Percentiles rank a stretch among this genome's conserved stretches.
These are phyloP conservation scores for Apiotrichum gamsii DNA, from an alignment of 1,284 basidiomycete genomes.

Conservation along the genomic window DNA sequence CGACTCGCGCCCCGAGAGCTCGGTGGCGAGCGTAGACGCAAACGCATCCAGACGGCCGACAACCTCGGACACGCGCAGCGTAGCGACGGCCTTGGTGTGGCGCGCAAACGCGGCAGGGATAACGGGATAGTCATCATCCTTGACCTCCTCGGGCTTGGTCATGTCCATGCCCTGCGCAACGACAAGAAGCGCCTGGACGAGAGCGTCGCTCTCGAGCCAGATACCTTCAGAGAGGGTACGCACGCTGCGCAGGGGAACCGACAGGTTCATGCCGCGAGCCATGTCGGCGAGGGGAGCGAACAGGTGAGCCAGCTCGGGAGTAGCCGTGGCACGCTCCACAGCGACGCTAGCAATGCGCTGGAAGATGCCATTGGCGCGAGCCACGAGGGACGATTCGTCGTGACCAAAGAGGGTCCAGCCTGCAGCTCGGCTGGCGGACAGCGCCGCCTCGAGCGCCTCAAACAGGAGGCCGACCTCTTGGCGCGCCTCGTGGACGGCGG, in stretches of 20 bases:
- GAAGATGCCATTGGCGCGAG: constrained; percentile 8
- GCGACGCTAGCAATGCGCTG: constrained; percentile 1
- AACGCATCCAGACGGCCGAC: constrained; percentile 32
- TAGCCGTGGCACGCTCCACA: constrained; percentile 5
- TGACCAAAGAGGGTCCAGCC: constrained; percentile 24
- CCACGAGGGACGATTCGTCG: constrained; percentile 20
- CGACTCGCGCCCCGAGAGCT: constrained; percentile 10
- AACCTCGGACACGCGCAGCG: constrained; percentile 39
- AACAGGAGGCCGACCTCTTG: constrained; percentile 22
- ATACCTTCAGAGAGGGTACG: constrained; percentile 11
- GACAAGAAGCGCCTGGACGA: constrained; percentile 62
- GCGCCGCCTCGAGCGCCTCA: constrained; percentile 18
- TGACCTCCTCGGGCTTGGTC: constrained; percentile 4
- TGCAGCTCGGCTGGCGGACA: constrained; percentile 16
- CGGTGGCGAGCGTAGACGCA: constrained; percentile 8
- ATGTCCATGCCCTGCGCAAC: constrained; percentile 57
- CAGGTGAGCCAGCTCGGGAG: constrained; percentile 52
- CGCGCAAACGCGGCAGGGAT: constrained; percentile 28
- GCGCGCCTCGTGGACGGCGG: constrained; percentile 23
- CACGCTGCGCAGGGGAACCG: neutral
- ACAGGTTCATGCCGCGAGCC: constrained; percentile 38
- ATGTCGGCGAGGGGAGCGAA: constrained; percentile 53
- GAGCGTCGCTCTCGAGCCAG: constrained; percentile 39
- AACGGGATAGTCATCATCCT: constrained; percentile 38
- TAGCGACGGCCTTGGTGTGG: constrained; percentile 21